These are phyloP conservation scores for Clitopilus hobsonii DNA, from an alignment of 768 basidiomycete genomes.

Conservation along the genomic window DNA sequence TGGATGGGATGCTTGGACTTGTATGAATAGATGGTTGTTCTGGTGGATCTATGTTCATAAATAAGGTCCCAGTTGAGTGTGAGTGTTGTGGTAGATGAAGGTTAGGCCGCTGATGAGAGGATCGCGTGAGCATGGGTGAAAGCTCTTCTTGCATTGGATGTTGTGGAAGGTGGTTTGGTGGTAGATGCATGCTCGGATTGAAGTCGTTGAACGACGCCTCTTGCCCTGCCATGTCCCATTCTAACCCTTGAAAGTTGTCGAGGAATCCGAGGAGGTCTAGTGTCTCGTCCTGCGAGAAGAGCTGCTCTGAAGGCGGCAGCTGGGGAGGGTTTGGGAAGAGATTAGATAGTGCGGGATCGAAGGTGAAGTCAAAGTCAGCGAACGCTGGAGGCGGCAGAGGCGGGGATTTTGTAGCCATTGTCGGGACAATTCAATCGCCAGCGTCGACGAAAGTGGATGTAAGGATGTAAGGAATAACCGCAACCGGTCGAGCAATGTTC, in stretches of 20 bases:
- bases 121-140: constrained; percentile 27
- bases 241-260: constrained; percentile 65
- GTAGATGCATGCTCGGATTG: constrained; percentile 14
- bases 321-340: constrained; percentile 62
- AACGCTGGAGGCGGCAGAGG: constrained; percentile 50
- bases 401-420: background rate
- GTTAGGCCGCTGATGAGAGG: constrained; percentile 20
- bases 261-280: constrained; percentile 78
- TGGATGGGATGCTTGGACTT: constrained; percentile 20
- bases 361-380: constrained; percentile 69
- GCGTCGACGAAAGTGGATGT: background rate
- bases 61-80: constrained; percentile 1
- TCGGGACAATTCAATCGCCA: background rate
- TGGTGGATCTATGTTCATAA: background rate
- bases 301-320: constrained; percentile 66
- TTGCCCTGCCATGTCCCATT: constrained; percentile 49
- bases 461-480: constrained; percentile 7
- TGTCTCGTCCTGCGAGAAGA: constrained; percentile 76
- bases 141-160: constrained; percentile 39
- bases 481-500: too few species aligned
- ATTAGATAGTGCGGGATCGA: constrained; percentile 53
- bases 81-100: constrained; percentile 20
- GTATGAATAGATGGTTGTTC: background rate
- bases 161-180: constrained; percentile 38
- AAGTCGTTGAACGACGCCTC: constrained; percentile 26